Evolutionary conservation across 2,329 filamentous ascomycete species (phyloP).

Genomic region (Aureobasidium zeae): DNA sequence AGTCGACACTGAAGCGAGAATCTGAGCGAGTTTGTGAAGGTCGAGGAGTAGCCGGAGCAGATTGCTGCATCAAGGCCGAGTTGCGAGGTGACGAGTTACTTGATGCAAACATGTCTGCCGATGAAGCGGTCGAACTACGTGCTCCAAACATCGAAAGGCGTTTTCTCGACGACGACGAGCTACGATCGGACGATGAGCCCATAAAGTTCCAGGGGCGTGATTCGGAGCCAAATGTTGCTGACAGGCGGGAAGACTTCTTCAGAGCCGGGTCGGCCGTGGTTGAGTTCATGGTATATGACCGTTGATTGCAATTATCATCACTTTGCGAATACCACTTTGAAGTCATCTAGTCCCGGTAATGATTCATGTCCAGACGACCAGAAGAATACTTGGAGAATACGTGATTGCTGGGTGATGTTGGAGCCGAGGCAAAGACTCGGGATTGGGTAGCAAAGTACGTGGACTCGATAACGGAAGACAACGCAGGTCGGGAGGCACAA

Average conservation of each 20-base stretch:
- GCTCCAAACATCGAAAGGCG: conserved; percentile 13
- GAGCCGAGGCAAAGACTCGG: conserved; percentile 4
- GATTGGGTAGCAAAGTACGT: conserved; percentile 10
- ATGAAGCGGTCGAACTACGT: conserved; percentile 7
- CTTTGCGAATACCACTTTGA: conserved; percentile 14
- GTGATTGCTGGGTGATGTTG: conserved; percentile 1
- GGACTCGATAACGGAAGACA: conserved; percentile 12
- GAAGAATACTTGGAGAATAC: background rate
- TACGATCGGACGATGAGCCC: conserved; percentile 1
- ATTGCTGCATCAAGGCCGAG: conserved; percentile 3
- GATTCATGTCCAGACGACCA: conserved; percentile 9
- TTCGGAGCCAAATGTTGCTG: conserved; percentile 13
- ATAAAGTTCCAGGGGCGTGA: conserved; percentile 13
- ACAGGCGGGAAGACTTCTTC: conserved; percentile 8
- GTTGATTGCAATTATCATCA: background rate
- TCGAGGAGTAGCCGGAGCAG: background rate
- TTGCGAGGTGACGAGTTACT: conserved; percentile 6
- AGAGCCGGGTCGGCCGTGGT: background rate
- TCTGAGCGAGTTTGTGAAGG: conserved; percentile 4
- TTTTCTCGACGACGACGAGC: conserved; percentile 8
- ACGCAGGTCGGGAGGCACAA: conserved; percentile 1
- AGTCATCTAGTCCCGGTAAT: conserved; percentile 12
- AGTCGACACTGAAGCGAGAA: conserved; percentile 14
- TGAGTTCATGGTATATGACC: background rate
- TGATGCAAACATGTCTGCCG: conserved; percentile 7